Evolutionary conservation across 2,329 filamentous ascomycete species (phyloP).

Genomic region (Neonectria hederae): DNA sequence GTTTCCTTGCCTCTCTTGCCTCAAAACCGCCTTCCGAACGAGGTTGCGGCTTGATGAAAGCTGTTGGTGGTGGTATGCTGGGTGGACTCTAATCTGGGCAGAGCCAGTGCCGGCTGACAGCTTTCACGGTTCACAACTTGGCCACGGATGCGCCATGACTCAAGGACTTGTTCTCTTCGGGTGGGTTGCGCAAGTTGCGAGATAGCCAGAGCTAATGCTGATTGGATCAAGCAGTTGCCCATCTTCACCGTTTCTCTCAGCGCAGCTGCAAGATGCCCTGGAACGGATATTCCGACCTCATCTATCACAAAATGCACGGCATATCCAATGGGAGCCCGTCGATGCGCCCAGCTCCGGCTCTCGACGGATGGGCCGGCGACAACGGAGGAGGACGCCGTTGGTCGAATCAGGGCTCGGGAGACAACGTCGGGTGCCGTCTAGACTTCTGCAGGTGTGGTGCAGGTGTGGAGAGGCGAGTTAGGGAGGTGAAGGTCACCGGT

Average conservation of each 20-base stretch:
- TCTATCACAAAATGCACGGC: constrained; percentile 22
- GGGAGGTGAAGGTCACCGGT: constrained; percentile 31
- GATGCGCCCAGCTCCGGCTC: constrained; percentile 24
- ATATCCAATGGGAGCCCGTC: constrained; percentile 22
- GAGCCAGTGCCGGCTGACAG: constrained; percentile 36
- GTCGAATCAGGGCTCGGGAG: constrained; percentile 35
- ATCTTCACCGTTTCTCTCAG: constrained; percentile 34
- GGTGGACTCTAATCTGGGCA: constrained; percentile 11
- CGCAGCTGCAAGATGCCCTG: constrained; percentile 28
- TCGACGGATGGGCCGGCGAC: constrained; percentile 25
- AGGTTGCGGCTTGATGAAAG: constrained; percentile 27
- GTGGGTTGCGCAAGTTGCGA: constrained; percentile 31
- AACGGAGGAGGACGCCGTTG: constrained; percentile 26
- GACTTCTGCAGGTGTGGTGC: constrained; percentile 6
- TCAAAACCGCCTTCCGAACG: constrained; percentile 23
- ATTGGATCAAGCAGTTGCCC: constrained; percentile 31
- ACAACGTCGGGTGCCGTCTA: constrained; percentile 26
- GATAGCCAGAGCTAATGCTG: constrained; percentile 26
- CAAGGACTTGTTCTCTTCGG: constrained; percentile 25
- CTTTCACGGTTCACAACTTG: constrained; percentile 23
- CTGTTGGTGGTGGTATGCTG: constrained; percentile 33
- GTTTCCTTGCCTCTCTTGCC: constrained; percentile 11
- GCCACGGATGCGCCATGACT: constrained; percentile 37
- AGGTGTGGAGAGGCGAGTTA: constrained; percentile 6
- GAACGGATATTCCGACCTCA: constrained; percentile 34